Percentiles rank a stretch among this genome's conserved stretches.
These are phyloP conservation scores for Taphrina confusa DNA, from an alignment of 1,139 yeast species.

Conservation along the genomic window DNA sequence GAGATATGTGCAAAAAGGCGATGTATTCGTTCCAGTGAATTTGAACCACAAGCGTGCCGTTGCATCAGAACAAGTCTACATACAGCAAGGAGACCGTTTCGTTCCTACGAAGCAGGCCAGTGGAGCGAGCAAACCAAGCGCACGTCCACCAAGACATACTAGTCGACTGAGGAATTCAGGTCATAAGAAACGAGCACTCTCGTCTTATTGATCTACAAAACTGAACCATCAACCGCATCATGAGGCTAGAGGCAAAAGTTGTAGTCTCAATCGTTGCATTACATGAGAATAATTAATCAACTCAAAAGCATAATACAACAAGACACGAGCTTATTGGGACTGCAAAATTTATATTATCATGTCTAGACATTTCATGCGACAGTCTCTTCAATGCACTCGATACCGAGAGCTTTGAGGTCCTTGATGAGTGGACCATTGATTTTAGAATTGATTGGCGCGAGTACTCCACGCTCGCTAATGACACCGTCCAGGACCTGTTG, in stretches of 20 bases:
- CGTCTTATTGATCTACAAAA: too few species aligned
- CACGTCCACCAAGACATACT: neutral
- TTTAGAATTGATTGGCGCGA: slow-evolving; percentile 91
- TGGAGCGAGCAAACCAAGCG: neutral
- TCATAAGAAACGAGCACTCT: neutral
- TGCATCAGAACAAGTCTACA: neutral
- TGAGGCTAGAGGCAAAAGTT: too few species aligned
- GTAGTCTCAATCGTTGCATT: too few species aligned
- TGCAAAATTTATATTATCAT: too few species aligned
- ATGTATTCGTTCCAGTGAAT: neutral
- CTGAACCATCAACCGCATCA: too few species aligned
- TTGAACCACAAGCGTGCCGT: neutral
- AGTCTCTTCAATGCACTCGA: slow-evolving; percentile 85
- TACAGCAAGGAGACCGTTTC: neutral
- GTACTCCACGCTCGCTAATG: slow-evolving; percentile 72
- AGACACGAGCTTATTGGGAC: too few species aligned
- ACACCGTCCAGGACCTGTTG: slow-evolving; percentile 83
- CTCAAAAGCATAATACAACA: too few species aligned
- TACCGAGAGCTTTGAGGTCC: slow-evolving; percentile 82
- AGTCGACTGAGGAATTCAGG: neutral
- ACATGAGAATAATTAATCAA: too few species aligned
- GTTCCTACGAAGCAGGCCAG: neutral
- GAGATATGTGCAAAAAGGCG: neutral
- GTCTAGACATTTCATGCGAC: slow-evolving; percentile 39
- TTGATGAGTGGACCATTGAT: slow-evolving; percentile 88